Evolutionary conservation across 2,329 filamentous ascomycete genomes (phyloP).

Genomic region (Aspergillus glaucus): DNA sequence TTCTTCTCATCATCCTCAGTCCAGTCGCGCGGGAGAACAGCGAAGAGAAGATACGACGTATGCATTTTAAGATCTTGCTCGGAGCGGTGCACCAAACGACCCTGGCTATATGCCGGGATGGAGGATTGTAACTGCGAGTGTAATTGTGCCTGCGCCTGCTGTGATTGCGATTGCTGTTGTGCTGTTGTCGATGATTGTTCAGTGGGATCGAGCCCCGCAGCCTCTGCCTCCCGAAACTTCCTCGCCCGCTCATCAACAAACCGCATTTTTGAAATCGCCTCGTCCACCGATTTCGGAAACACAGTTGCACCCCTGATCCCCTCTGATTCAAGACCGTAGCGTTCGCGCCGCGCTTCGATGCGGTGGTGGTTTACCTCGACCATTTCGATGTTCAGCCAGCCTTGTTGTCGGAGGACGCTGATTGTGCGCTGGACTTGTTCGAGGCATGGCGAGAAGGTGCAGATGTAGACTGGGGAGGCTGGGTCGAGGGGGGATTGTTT

Average conservation of each 20-base stretch:
- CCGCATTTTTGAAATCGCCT: slow-evolving; percentile 67
- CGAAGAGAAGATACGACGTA: slow-evolving; percentile 95
- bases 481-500: slow-evolving; percentile 58
- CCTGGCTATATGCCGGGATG: slow-evolving; percentile 62
- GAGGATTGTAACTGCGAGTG: neutral
- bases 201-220: slow-evolving; percentile 6
- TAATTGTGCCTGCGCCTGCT: slow-evolving; percentile 21
- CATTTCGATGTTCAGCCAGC: slow-evolving; percentile 91
- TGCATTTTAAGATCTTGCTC: slow-evolving; percentile 91
- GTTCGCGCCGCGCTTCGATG: slow-evolving; percentile 75
- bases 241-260: slow-evolving; percentile 65
- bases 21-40: slow-evolving; percentile 82
- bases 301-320: slow-evolving; percentile 61
- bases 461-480: slow-evolving; percentile 67
- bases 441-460: slow-evolving; percentile 94
- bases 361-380: slow-evolving; percentile 77
- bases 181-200: slow-evolving; percentile 2
- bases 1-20: slow-evolving; percentile 70
- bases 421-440: slow-evolving; percentile 90
- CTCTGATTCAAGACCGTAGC: slow-evolving; percentile 66
- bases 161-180: slow-evolving; percentile 15
- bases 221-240: slow-evolving; percentile 51
- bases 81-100: slow-evolving; percentile 69
- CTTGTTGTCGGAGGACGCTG: slow-evolving; percentile 67
- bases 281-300: slow-evolving; percentile 62